These are phyloP conservation scores for Pichia occidentalis DNA, from an alignment of 805 yeast species.

Conservation along the genomic window DNA sequence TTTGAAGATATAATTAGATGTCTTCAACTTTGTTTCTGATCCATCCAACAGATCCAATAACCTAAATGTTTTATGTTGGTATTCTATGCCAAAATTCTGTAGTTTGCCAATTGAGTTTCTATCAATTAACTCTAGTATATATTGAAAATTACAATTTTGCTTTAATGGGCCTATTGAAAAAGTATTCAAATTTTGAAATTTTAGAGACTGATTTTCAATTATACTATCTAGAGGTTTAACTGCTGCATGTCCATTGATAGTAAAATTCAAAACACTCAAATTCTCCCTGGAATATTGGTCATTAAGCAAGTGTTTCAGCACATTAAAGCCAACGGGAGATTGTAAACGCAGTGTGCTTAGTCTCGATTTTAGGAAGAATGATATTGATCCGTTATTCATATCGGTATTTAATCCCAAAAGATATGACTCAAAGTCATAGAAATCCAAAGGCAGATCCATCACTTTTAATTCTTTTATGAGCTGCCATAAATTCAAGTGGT, in stretches of 20 bases:
- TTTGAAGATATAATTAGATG: slow-evolving; percentile 1
- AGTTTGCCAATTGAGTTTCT: background rate
- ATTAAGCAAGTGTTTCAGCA: slow-evolving; percentile 11
- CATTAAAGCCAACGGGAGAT: slow-evolving; percentile 13
- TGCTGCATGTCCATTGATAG: slow-evolving; percentile 6
- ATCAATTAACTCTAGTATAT: slow-evolving; percentile 7
- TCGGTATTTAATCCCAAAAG: slow-evolving; percentile 2
- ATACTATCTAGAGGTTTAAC: slow-evolving; percentile 1
- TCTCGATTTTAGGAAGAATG: slow-evolving; percentile 3
- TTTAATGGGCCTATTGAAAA: slow-evolving; percentile 16
- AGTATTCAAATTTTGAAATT: slow-evolving; percentile 8
- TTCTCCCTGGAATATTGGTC: slow-evolving; percentile 7
- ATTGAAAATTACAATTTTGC: slow-evolving; percentile 6
- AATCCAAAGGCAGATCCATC: slow-evolving; percentile 21
- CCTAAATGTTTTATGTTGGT: slow-evolving; percentile 6
- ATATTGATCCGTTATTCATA: background rate
- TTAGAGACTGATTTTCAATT: background rate
- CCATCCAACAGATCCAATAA: slow-evolving; percentile 7
- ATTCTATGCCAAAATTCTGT: slow-evolving; percentile 4
- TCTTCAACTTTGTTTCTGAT: slow-evolving; percentile 1
- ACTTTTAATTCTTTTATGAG: slow-evolving; percentile 13
- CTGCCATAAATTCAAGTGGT: background rate
- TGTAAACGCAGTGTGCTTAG: slow-evolving; percentile 7
- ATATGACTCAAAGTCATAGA: slow-evolving; percentile 23
- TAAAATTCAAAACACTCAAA: slow-evolving; percentile 6